Base-by-base conservation (phyloP, 169 alveolate genomes). In the Eimeria necatrix region DNA sequence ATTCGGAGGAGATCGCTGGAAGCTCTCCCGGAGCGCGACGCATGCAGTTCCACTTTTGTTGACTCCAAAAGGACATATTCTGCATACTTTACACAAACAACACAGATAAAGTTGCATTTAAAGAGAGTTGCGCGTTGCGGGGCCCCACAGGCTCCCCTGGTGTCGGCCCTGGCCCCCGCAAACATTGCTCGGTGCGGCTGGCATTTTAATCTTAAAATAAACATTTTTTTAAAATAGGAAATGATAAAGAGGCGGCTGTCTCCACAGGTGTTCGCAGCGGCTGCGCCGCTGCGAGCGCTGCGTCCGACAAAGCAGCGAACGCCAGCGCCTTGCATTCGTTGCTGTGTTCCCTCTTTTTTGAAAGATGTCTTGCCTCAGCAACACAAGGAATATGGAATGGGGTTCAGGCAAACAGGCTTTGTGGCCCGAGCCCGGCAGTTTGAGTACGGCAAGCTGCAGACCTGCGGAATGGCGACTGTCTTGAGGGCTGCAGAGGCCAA, bases 241-340 rank as follows among this genome's bases (percentile, higher is more conserved):
- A 71, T 32, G 53, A 26, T 22, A 41, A 71, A 0, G 83, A 49
- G 32, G 0, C 61, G 1, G 9, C 41, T 49, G 10, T 22, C 51
- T 4, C 18, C 53, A 18, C 41, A 49, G 90, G 41, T 49, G 7
- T n/a, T 81, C 22, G 56, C 12, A 4, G 5, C 90, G 22, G 41
- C 74, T 49, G 3, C 52, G n/a, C 74, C 51, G 52, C 90, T 24
- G 74, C 22, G 73, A 7, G 52, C 90, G 73, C 52, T 81, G 70
- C 74, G 90, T 48, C 56, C 7, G 74, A 51, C 90, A 73, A 81
- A 16, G 46, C 90, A 20, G 18, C 90, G n/a, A 14, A 32, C 4
- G 20, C 56, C 83, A 14, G 53, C 20, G 52, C 24, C 24, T 24
- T 7, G 41, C 41, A 32, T 32, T 32, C 2, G 53, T 4, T 26